phyloP scores from a whole-genome alignment of 345 rosid genomes.

The Odontarrhena argentea region DNA sequence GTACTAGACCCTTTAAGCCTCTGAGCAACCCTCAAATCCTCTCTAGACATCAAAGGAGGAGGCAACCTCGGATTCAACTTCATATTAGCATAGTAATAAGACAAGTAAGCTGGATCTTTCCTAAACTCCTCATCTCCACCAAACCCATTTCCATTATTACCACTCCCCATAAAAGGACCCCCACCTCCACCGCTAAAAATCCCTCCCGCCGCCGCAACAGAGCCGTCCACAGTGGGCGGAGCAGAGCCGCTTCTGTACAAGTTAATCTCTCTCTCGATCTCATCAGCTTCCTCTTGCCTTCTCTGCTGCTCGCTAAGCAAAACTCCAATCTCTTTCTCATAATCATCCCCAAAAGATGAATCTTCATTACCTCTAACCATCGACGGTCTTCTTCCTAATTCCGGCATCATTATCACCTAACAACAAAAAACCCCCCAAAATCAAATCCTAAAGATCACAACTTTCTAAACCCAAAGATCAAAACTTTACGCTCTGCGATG shows the following conservation, averaged over 20 bases:
- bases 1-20: constrained; percentile 53
- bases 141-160: constrained; percentile 48
- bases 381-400: constrained; percentile 54
- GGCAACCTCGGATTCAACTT: constrained; percentile 91
- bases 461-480: constrained; percentile 46
- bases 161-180: constrained; percentile 33
- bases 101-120: constrained; percentile 75
- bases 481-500: constrained; percentile 41
- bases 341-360: constrained; percentile 64
- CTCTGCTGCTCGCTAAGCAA: constrained; percentile 59
- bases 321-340: constrained; percentile 69
- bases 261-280: constrained; percentile 69
- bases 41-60: constrained; percentile 82
- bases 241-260: constrained; percentile 90
- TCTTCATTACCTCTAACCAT: constrained; percentile 72
- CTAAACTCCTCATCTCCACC: constrained; percentile 63
- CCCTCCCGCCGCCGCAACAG: constrained; percentile 70
- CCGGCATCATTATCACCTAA: constrained; percentile 59
- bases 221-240: constrained; percentile 91
- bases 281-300: constrained; percentile 58
- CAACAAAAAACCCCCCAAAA: constrained; percentile 34
- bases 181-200: constrained; percentile 47
- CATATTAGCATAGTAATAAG: constrained; percentile 72
- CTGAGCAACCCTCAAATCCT: constrained; percentile 80
- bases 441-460: constrained; percentile 36